Conservation (phyloP, 1,139 yeast genomes). For the Pichia sp. region DNA sequence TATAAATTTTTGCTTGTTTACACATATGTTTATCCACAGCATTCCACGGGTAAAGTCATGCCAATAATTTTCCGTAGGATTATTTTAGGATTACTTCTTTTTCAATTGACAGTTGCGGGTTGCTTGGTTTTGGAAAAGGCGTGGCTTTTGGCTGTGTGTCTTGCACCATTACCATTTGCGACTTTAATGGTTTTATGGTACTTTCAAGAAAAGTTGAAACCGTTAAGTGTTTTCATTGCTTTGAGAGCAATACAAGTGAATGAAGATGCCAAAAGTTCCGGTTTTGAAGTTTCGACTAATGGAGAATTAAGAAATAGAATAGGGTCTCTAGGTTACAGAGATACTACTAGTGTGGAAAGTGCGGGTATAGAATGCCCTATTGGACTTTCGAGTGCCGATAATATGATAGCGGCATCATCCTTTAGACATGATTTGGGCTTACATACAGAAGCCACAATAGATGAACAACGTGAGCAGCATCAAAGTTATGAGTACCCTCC, state of each 20-base stretch:
- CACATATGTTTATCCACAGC: conserved; percentile 80
- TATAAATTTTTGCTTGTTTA: conserved; percentile 76
- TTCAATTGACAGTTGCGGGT: conserved; percentile 91
- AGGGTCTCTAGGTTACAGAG: background rate
- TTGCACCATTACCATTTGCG: conserved; percentile 67
- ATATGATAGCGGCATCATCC: no score
- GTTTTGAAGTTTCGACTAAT: no score
- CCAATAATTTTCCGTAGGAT: conserved; percentile 70
- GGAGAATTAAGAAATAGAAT: no score
- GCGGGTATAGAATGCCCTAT: background rate
- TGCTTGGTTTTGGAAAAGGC: conserved; percentile 75
- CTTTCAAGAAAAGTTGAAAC: conserved; percentile 73
- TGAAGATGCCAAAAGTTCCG: conserved; percentile 1
- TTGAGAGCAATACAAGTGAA: conserved; percentile 46
- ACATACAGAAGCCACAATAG: conserved; percentile 30
- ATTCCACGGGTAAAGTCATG: conserved; percentile 86
- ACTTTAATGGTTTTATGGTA: conserved; percentile 68
- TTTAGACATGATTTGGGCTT: no score
- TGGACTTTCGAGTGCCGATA: no score
- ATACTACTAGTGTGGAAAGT: background rate
- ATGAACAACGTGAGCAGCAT: conserved; percentile 49
- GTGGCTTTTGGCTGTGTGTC: conserved; percentile 58
- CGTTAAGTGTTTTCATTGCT: conserved; percentile 80
- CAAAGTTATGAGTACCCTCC: conserved; percentile 75
- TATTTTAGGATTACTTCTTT: conserved; percentile 58